Evolutionary conservation across 164 flowering plant genomes (phyloP), one percentile per base, ranked within the genome.

Genomic region (Stephania japonica): DNA sequence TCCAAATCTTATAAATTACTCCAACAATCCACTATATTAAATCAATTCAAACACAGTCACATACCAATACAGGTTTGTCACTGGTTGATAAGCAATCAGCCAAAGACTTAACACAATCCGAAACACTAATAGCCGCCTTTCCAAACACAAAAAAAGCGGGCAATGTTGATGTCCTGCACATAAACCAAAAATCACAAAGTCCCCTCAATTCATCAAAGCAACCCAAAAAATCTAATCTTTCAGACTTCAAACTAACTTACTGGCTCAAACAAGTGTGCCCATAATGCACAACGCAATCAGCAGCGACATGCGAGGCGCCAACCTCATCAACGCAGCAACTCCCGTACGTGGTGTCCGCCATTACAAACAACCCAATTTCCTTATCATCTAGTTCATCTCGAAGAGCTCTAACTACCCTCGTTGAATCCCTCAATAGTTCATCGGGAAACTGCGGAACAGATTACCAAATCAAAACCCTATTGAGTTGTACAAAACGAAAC

Each of bases 301-400:
- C 99, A 75, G 78, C 72, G 25, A 84, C 74, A 50, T 93, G 99
- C 9, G 92, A 85, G 9, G 99, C 99, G 27, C 92, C 98, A 44
- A 95, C 91, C 80, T 95, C 99, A 69, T 95, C 99, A 0, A 95
- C 97, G 63, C 99, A 95, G 72, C 99, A 95, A 67, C 97, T 93
- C 8, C 99, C 99, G 67, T 86, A 95, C 0, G 94, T 86, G 5
- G 98, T 88, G 76, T 95, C 99, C 10, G 98, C 98, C 98, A 95
- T 87, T 7, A 95, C 90, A 77, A 83, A 95, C 73, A 95, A 68
- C 44, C 85, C 80, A 69, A 86, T 84, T 25, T 80, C 86, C 13
- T 47, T 78, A 14, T 9, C 71, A 70, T 68, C 78, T 12, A 93
- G 84, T 77, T 86, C 82, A 4, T 72, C 70, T 12, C 84, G 78